A percentile compares a stretch with the other conserved stretches of the same genome.
Conservation (phyloP, 2,329 filamentous ascomycete genomes). For the Talaromyces marneffei region DNA sequence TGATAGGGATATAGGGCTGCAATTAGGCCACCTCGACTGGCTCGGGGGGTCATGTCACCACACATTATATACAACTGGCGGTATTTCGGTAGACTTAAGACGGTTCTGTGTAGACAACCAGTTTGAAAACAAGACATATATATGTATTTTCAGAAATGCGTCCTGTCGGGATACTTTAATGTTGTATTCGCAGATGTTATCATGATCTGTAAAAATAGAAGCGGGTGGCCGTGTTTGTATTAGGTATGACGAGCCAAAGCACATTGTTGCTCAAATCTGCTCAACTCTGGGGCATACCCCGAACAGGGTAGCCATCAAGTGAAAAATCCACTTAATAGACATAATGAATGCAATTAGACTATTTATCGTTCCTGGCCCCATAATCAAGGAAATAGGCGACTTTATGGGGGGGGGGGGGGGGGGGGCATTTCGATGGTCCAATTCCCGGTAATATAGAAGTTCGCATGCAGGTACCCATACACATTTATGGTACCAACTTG, state of each 20-base stretch:
- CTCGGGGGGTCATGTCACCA: not conserved
- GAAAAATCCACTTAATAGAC: not conserved
- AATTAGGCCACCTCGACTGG: not conserved
- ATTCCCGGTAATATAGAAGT: no score
- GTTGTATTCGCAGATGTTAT: no score
- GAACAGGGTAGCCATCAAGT: constrained; percentile 2
- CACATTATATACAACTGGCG: not conserved
- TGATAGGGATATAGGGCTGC: not conserved
- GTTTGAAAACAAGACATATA: not conserved
- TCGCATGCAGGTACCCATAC: no score
- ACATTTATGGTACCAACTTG: no score
- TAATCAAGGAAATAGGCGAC: no score
- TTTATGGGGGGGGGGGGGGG: no score
- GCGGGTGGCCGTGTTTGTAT: not conserved
- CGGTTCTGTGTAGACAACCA: not conserved
- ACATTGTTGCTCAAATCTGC: constrained; percentile 6
- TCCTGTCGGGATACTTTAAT: no score
- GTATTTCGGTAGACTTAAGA: not conserved
- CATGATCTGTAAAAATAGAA: not conserved
- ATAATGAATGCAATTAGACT: not conserved
- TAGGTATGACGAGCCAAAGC: not conserved
- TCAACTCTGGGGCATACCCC: not conserved
- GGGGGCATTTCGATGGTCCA: no score
- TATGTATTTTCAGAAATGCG: no score
- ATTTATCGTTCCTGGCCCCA: no score